Evolutionary conservation across 768 basidiomycete genomes (phyloP).

Genomic region (Agaricus blazei): DNA sequence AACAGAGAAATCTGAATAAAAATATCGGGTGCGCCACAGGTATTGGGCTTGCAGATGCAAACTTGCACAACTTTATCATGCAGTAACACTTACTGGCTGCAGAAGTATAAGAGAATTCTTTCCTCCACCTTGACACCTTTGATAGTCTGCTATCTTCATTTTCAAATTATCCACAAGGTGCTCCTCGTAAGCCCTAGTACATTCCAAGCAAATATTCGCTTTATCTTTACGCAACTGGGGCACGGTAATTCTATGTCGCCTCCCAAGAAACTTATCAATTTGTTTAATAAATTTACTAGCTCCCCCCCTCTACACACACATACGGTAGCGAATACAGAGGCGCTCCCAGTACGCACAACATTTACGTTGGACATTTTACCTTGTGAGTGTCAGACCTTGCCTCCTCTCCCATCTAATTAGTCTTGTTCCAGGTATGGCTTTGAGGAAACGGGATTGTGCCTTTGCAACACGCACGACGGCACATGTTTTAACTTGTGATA

Average conservation of each 20-base stretch:
- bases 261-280: not conserved
- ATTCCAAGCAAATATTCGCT: not conserved
- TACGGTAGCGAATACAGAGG: conserved; percentile 52
- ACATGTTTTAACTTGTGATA: no score
- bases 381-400: conserved; percentile 22
- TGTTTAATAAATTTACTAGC: not conserved
- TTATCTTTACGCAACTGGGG: conserved; percentile 35
- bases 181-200: conserved; percentile 23
- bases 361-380: conserved; percentile 47
- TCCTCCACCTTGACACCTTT: not conserved
- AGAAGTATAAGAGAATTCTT: conserved; percentile 28
- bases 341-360: conserved; percentile 52
- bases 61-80: conserved; percentile 40
- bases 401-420: not conserved
- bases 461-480: no score
- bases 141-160: conserved; percentile 47
- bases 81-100: conserved; percentile 50
- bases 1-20: conserved; percentile 25
- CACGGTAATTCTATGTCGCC: conserved; percentile 36
- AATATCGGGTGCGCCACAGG: not conserved
- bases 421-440: no score
- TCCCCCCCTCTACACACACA: conserved; percentile 5
- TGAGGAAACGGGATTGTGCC: no score
- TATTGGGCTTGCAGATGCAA: not conserved
- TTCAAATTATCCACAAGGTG: conserved; percentile 45